Evolutionary conservation across 768 basidiomycete species (phyloP), one percentile per base, ranked within the genome.

Genomic region (Panus rudis): DNA sequence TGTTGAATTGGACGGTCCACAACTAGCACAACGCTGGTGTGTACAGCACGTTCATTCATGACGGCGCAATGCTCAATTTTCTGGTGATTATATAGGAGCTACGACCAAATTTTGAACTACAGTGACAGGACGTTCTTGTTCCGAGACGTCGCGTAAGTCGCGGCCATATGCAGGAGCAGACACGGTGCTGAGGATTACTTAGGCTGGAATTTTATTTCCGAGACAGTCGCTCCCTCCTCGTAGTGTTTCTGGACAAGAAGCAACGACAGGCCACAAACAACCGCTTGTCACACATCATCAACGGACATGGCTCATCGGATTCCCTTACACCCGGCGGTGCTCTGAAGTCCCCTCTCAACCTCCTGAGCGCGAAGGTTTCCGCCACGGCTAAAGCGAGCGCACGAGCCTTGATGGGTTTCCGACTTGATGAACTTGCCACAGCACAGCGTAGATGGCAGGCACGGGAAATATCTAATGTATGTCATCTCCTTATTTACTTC

Each of bases 181-280:
- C 21, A 16, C n/a, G 6, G 21, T 35, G 41, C n/a, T 43, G 39
- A 24, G 37, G 26, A 10, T 6, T 12, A 34, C 27, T 4, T 20
- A 92, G 90, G 0, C 68, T 96, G 13, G 93, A 97, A 59, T 72
- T 97, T 8, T 94, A 93, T 64, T 91, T 96, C 71, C 84, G 80
- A 53, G 93, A 97, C 53, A 91, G 89, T 52, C 79, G 89, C 6
- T 92, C 89, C 13, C 67, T 96, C 34, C 68, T 97, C 17, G 70
- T 90, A 23, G 85, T 92, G 2, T 93, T 96, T 61, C 63, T 81
- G 17, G 79, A 80, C 46, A 79, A 79, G 54, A 66, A 74, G 48
- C 76, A 76, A 38, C 73, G 88, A 35, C 73, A 76, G 27, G 74
- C 76, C 11, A 68, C 79, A 30, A 74, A 79, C 34, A 69, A 75